Conservation (phyloP, 2,329 filamentous ascomycete genomes). For the Ophiostoma ulmi region DNA sequence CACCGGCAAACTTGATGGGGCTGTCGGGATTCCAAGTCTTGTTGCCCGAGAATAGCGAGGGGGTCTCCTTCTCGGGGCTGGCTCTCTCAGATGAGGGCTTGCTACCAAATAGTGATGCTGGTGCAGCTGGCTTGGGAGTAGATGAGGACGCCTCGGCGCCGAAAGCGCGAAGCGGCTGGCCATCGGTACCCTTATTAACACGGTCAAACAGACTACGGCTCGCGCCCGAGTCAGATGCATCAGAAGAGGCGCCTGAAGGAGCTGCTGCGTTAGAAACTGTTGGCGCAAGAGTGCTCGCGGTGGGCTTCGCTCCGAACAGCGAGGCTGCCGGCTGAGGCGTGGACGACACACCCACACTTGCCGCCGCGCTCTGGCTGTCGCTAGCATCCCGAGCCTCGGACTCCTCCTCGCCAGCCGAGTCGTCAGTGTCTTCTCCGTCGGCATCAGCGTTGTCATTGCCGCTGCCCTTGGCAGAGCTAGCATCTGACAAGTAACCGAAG, state of each 20-base stretch:
- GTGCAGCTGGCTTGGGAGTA: constrained; percentile 2
- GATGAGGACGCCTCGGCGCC: constrained; percentile 32
- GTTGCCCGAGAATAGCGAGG: constrained; percentile 33
- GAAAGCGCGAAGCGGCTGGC: constrained; percentile 44
- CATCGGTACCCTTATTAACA: constrained; percentile 47
- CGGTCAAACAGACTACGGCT: constrained; percentile 53
- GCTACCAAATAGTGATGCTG: constrained; percentile 29
- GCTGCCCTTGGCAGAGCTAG: constrained; percentile 51
- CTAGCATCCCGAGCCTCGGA: constrained; percentile 41
- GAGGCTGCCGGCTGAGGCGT: constrained; percentile 38
- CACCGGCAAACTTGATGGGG: constrained; percentile 50
- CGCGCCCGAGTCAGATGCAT: constrained; percentile 43
- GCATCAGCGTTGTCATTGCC: constrained; percentile 43
- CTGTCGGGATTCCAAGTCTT: constrained; percentile 47
- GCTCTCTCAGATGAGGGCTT: constrained; percentile 37
- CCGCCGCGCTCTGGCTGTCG: constrained; percentile 41
- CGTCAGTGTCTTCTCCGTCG: constrained; percentile 36
- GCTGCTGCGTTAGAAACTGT: constrained; percentile 12
- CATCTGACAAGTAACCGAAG: constrained; percentile 56
- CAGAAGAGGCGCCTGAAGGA: constrained; percentile 38
- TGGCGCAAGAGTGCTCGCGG: constrained; percentile 27
- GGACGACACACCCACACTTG: constrained; percentile 38
- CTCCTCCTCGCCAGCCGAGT: constrained; percentile 44
- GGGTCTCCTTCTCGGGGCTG: constrained; percentile 41
- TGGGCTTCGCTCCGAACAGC: constrained; percentile 34